Percentiles rank a stretch among this genome's conserved stretches.
These are phyloP conservation scores for Populus nigra DNA, from an alignment of 345 rosid genomes.

Conservation along the genomic window DNA sequence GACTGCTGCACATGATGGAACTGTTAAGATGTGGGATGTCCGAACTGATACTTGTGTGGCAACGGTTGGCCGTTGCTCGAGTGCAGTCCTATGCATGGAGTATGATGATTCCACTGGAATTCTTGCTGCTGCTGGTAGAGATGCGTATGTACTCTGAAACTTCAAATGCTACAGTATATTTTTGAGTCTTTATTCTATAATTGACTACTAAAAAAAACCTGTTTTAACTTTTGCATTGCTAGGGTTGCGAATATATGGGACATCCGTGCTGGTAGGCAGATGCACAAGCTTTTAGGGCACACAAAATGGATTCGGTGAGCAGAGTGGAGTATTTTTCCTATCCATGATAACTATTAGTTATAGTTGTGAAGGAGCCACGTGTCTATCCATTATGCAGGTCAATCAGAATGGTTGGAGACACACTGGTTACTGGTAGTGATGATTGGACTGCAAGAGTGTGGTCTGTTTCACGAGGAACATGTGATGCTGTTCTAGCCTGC, in stretches of 20 bases:
- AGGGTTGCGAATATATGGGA: constrained; percentile 97
- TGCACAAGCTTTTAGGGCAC: constrained; percentile 95
- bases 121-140: constrained; percentile 96
- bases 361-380: constrained; percentile 6
- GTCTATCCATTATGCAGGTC: constrained; percentile 56
- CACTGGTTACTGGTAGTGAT: constrained; percentile 92
- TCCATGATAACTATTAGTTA: constrained; percentile 8
- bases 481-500: constrained; percentile 92
- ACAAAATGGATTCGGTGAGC: constrained; percentile 95
- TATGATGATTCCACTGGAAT: constrained; percentile 97
- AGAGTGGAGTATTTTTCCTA: constrained; percentile 15
- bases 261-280: constrained; percentile 94
- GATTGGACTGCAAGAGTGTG: constrained; percentile 99
- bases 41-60: constrained; percentile 96
- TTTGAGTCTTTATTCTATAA: not conserved
- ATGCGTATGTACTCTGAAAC: constrained; percentile 57
- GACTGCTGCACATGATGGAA: constrained; percentile 86
- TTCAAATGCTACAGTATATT: not conserved
- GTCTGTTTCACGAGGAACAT: constrained; percentile 89
- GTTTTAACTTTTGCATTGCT: constrained; percentile 30
- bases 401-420: constrained; percentile 92
- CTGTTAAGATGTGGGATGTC: constrained; percentile 99
- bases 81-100: constrained; percentile 90
- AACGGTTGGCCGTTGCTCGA: constrained; percentile 94
- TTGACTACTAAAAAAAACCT: constrained; percentile 11